phyloP scores from a whole-genome alignment of 169 alveolate species.

The Perkinsus chesapeaki region DNA sequence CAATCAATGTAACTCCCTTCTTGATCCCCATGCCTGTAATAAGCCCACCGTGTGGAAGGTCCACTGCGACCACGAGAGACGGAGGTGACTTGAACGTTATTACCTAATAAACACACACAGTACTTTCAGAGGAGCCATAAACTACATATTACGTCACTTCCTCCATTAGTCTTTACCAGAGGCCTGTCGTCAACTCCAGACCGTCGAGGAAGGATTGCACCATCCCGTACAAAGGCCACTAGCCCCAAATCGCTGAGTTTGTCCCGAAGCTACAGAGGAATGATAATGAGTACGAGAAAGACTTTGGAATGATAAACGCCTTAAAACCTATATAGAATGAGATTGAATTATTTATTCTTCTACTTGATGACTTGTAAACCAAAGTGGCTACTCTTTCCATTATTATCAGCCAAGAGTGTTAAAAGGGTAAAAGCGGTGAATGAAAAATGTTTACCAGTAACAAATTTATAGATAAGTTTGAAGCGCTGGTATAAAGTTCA shows the following conservation, averaged over 20 bases:
- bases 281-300: not conserved
- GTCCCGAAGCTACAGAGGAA: conserved; percentile 24
- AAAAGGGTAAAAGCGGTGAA: too few relatives aligned
- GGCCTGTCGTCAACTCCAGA: conserved; percentile 47
- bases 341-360: too few relatives aligned
- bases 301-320: too few relatives aligned
- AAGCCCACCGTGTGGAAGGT: conserved; percentile 35
- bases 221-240: conserved; percentile 58
- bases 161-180: not conserved
- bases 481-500: too few relatives aligned
- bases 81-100: conserved; percentile 36
- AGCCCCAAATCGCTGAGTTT: conserved; percentile 34
- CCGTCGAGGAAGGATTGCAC: conserved; percentile 55
- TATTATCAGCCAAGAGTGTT: too few relatives aligned
- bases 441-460: too few relatives aligned
- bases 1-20: conserved; percentile 55
- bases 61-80: conserved; percentile 17
- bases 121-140: not conserved
- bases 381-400: too few relatives aligned
- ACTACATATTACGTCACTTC: not conserved
- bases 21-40: conserved; percentile 53
- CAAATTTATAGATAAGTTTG: too few relatives aligned
- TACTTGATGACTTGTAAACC: too few relatives aligned
- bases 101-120: not conserved
- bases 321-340: too few relatives aligned